Evolutionary conservation across 1,284 basidiomycete genomes (phyloP), one percentile per base, ranked within the genome.

Genomic region (Rhizopogon parksii): DNA sequence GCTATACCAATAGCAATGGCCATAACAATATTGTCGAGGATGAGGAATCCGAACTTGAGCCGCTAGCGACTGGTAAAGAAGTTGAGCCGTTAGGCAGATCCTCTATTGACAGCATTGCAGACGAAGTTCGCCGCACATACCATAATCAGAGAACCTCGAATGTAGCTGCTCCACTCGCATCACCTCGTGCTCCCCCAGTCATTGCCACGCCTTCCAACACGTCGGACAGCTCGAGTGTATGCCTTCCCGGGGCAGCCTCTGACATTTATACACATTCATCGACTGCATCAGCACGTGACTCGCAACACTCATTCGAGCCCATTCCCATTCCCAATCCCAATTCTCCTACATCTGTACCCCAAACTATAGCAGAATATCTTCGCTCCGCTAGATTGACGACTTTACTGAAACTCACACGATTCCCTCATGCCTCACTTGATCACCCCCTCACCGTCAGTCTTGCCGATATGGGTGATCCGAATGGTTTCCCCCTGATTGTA

Each of bases 371-470:
- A 8, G 83, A 85, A 61, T 95, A 95, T 61, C 74, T 96, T 48
- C 87, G 85, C 17, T 93, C 91, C 17, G 78, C 86, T 17, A 79
- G 88, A 46, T 75, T 98, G 51, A 99, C 93, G 1, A 88, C 86
- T 0, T 70, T 95, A 38, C 66, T 96, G 39, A 85, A 75, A 53
- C 80, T 97, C 37, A 86, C 83, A 9, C 78, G 88, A 14, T 80
- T 83, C 2, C 89, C 89, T 4, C 87, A 93, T 59, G 82, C 86
- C 21, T 86, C 86, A 11, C 70, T 75, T 54, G 83, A 84, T 53
- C 76, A 77, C 59, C 87, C 73, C 43, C 74, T 94, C 56, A 85
- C 81, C n/a, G 89, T 98, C 48, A 97, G 95, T 53, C 75, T 95
- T 14, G 93, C 95, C 2, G 95, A 98, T 63, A 78, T 98, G 46